Conservation (phyloP, 805 yeast species). For the Suhomyces sp. region DNA sequence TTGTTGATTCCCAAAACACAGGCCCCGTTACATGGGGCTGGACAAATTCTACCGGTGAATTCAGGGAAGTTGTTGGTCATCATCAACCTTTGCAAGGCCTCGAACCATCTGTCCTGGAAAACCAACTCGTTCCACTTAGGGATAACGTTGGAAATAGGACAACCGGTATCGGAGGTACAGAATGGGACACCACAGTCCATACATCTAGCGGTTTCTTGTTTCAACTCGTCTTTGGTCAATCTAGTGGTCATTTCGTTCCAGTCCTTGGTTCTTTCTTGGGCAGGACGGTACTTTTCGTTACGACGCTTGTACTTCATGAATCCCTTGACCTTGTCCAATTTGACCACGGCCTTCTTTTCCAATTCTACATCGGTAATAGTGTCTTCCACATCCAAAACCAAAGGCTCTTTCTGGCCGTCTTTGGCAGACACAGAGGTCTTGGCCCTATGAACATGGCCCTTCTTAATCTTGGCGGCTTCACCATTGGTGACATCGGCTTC, state of each 20-base stretch:
- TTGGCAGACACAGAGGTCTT: conserved; percentile 22
- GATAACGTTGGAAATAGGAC: conserved; percentile 95
- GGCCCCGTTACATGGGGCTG: conserved; percentile 99
- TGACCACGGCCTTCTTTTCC: conserved; percentile 59
- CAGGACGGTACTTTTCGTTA: conserved; percentile 78
- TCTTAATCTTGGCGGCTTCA: conserved; percentile 63
- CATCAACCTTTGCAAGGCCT: conserved; percentile 84
- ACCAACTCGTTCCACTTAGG: conserved; percentile 98
- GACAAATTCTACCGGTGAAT: conserved; percentile 96
- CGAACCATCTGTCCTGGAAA: conserved; percentile 90
- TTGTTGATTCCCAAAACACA: conserved; percentile 87
- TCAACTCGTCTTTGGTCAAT: conserved; percentile 79
- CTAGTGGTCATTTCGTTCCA: conserved; percentile 90
- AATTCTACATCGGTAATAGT: conserved; percentile 67
- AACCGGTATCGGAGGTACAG: conserved; percentile 97
- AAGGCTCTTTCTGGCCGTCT: conserved; percentile 59
- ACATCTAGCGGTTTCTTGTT: conserved; percentile 93
- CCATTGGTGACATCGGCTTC: conserved; percentile 87
- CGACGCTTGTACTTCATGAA: conserved; percentile 92
- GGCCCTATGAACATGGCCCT: conserved; percentile 43
- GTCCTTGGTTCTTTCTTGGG: conserved; percentile 74
- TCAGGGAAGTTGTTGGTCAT: conserved; percentile 99
- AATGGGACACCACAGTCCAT: conserved; percentile 99
- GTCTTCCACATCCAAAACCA: conserved; percentile 86
- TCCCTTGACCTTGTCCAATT: conserved; percentile 79